A percentile compares a stretch with the other conserved stretches of the same genome.
phyloP scores from a whole-genome alignment of 1,284 basidiomycete genomes.

The Tetrapyrgos nigripes region DNA sequence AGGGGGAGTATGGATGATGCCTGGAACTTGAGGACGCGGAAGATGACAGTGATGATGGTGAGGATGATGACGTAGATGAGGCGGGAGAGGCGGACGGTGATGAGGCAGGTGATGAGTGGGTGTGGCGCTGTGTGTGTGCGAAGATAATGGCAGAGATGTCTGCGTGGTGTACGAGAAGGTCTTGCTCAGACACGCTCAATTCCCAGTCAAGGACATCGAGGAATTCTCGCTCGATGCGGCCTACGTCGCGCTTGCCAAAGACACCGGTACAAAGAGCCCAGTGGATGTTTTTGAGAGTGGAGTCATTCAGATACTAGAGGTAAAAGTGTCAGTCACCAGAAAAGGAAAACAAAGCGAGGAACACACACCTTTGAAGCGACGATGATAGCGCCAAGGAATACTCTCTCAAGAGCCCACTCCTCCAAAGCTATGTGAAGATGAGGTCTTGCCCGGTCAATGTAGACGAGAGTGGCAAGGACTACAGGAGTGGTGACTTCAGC shows the following conservation, averaged over 20 bases:
- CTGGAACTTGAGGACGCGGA: neutral
- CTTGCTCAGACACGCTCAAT: slow-evolving; percentile 63
- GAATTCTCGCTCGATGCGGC: slow-evolving; percentile 79
- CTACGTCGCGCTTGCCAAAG: slow-evolving; percentile 77
- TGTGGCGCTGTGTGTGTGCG: neutral
- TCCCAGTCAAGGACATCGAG: slow-evolving; percentile 78
- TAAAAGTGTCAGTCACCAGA: slow-evolving; percentile 22
- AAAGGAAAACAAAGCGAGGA: slow-evolving; percentile 18
- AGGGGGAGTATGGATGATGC: neutral
- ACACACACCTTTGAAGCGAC: slow-evolving; percentile 70
- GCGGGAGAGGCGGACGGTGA: neutral
- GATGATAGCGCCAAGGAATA: slow-evolving; percentile 76
- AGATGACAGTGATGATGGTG: neutral
- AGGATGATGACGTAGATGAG: neutral
- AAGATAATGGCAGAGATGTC: slow-evolving; percentile 40
- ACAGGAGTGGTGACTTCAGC: slow-evolving; percentile 71
- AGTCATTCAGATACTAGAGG: slow-evolving; percentile 73
- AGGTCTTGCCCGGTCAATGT: slow-evolving; percentile 72
- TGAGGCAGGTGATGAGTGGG: neutral
- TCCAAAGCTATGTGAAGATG: slow-evolving; percentile 77
- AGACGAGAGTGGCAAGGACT: slow-evolving; percentile 69
- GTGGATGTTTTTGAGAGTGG: slow-evolving; percentile 77
- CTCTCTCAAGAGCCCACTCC: slow-evolving; percentile 79
- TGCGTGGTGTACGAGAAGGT: slow-evolving; percentile 66
- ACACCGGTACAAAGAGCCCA: slow-evolving; percentile 80